These are phyloP conservation scores for Pythium guiyangense DNA, from an alignment of 352 stramenopile genomes.

Conservation along the genomic window DNA sequence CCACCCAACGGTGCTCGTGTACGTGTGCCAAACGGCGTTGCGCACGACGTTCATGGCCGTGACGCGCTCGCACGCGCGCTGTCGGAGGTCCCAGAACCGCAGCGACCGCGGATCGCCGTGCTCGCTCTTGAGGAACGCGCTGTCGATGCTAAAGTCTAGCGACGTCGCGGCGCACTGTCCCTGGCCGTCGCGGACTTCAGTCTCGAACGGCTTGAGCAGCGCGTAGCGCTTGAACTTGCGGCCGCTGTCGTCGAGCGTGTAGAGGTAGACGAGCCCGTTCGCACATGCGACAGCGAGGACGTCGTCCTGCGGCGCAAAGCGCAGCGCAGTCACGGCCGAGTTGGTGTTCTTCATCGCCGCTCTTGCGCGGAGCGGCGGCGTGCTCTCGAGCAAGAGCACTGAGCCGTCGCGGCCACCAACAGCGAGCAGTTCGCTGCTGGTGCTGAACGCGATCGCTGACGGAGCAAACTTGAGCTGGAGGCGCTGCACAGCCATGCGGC, in stretches of 20 bases:
- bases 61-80: constrained; percentile 46
- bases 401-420: constrained; percentile 60
- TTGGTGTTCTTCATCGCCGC: constrained; percentile 63
- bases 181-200: constrained; percentile 9
- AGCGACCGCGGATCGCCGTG: constrained; percentile 22
- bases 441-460: constrained; percentile 32
- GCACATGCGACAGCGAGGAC: constrained; percentile 47
- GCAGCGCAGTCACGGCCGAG: constrained; percentile 30
- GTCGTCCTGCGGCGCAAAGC: constrained; percentile 38
- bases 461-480: constrained; percentile 27
- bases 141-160: constrained; percentile 68
- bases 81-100: constrained; percentile 59
- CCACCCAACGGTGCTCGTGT: constrained; percentile 40
- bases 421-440: constrained; percentile 38
- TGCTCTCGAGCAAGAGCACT: constrained; percentile 28
- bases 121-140: constrained; percentile 51
- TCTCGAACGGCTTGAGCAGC: constrained; percentile 42
- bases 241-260: constrained; percentile 34
- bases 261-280: constrained; percentile 73
- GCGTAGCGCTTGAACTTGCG: constrained; percentile 39
- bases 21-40: constrained; percentile 52
- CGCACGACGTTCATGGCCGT: constrained; percentile 32
- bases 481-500: constrained; percentile 17
- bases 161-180: constrained; percentile 16
- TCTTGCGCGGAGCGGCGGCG: constrained; percentile 18